Evolutionary conservation across 2,329 filamentous ascomycete species (phyloP).

Genomic region (Colletotrichum chrysophilum): DNA sequence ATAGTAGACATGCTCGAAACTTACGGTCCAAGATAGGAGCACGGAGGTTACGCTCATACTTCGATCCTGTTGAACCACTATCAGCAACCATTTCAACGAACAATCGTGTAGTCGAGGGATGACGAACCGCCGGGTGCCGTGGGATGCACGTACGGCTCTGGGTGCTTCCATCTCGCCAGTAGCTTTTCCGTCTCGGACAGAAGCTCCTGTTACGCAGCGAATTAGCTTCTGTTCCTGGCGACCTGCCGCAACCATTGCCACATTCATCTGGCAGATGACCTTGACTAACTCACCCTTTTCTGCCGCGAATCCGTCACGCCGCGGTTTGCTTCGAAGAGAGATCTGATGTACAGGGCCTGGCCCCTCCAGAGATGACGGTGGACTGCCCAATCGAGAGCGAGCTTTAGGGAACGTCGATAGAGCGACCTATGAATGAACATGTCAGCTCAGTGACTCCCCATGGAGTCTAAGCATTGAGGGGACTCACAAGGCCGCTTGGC

Average conservation of each 20-base stretch:
- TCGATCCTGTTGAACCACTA: constrained; percentile 69
- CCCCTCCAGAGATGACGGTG: constrained; percentile 93
- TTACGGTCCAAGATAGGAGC: constrained; percentile 80
- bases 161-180: constrained; percentile 95
- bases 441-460: neutral
- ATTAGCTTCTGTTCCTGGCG: constrained; percentile 14
- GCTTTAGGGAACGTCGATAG: constrained; percentile 91
- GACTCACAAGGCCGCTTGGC: constrained; percentile 57
- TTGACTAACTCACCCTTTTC: constrained; percentile 69
- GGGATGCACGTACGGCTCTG: constrained; percentile 88
- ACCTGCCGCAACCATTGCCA: neutral
- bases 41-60: constrained; percentile 93
- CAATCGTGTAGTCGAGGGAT: neutral
- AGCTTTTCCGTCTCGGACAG: constrained; percentile 88
- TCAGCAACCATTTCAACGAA: neutral
- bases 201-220: constrained; percentile 64
- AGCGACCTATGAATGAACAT: constrained; percentile 62
- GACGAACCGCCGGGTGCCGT: constrained; percentile 88
- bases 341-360: constrained; percentile 94
- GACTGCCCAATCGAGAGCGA: constrained; percentile 93
- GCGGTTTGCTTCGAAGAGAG: constrained; percentile 92
- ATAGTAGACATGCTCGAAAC: constrained; percentile 39
- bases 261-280: neutral
- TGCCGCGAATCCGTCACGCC: constrained; percentile 83
- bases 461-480: neutral